Base-by-base conservation (phyloP, 495 filamentous ascomycete species). In the Penicillium flavigenum region DNA sequence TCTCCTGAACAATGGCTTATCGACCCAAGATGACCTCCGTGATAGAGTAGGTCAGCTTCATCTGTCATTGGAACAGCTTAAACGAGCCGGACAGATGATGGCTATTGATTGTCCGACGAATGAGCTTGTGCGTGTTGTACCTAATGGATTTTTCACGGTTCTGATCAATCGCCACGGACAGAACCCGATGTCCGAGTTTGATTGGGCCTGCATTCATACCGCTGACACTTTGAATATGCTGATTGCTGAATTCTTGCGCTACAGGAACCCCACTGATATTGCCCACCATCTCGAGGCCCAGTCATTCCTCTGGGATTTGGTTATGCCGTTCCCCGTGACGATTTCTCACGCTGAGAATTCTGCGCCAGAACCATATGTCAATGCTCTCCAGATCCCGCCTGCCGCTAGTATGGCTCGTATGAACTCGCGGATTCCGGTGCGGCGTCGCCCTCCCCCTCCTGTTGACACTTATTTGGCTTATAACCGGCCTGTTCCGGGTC, bases 81-180 rank as follows among this genome's bases (percentile, higher is more conserved):
- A 27, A 14, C 47, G 29, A 10, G 29, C 47, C 9, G 47, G 47
- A 7, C 27, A 48, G 29, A 48, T 48, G 47, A 32, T 48, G 47
- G 47, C 47, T 29, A 31, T 48, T 11, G 47, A 48, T 34, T 12
- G 27, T 17, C 16, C 47, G 14, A 16, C 9, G 1, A 20, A 44
- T 24, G 47, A 48, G 17, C 29, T 48, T 17, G 20, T 24, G 42
- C 19, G 10, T 14, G 19, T 24, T 11, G 42, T 14, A 2, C 42
- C 42, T 24, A 24, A 10, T 24, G 17, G 19, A 44, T 44, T 44
- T 4, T 44, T 24, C 42, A 44, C 42, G 4, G 19, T 44, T 7
- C 19, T 39, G 2, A 17, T 44, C 19, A 19, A 44, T 1, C 42
- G 19, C 10, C 19, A 2, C 3, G 47, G 17, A 20, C 27, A 38